Evolutionary conservation across 371 early-diverging fungal genomes (phyloP), one percentile per base, ranked within the genome.

Genomic region (Apophysomyces variabilis): DNA sequence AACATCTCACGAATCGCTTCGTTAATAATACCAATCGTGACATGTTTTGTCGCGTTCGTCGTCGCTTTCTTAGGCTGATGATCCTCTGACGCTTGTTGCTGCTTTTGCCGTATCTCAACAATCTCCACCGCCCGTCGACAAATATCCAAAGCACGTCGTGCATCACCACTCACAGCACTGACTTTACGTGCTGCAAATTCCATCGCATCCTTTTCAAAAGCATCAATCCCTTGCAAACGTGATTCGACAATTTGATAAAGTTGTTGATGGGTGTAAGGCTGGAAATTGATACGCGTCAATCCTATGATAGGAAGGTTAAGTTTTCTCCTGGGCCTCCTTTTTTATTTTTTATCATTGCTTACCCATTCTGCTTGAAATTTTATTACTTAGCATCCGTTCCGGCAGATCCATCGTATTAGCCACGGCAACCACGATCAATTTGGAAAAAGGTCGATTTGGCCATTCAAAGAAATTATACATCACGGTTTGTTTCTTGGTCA

Each of bases 401-500:
- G 99, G 99, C 35, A 99, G 80, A 74, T 99, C 98, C 95, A 99
- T 98, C 0, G 99, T 99, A 72, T 99, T 99, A 35, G 99, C 99
- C 56, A 99, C 93, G 0, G 98, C 96, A 18, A 99, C 85, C 0
- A 99, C 92, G 62, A 98, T 89, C 13, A 99, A 76, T 57, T 90
- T 80, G 4, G 96, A 93, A 59, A 90, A 78, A 1, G 88, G 84
- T 54, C 90, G 82, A 63, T 92, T 95, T 1, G 99, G 97, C 95
- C 99, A 96, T 62, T 99, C 97, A 68, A 99, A 95, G 70, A 99
- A 93, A 73, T 99, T 98, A 84, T 99, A 99, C 85, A 99, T 90
- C 66, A 99, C 92, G 0, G 87, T 85, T 70, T 99, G 99, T 45
- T 92, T 94, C 62, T 93, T 91, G 0, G 93, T 96, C 7, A 97